Conservation (phyloP, 129 eudicot species). For the Flaveria ramosissima region DNA sequence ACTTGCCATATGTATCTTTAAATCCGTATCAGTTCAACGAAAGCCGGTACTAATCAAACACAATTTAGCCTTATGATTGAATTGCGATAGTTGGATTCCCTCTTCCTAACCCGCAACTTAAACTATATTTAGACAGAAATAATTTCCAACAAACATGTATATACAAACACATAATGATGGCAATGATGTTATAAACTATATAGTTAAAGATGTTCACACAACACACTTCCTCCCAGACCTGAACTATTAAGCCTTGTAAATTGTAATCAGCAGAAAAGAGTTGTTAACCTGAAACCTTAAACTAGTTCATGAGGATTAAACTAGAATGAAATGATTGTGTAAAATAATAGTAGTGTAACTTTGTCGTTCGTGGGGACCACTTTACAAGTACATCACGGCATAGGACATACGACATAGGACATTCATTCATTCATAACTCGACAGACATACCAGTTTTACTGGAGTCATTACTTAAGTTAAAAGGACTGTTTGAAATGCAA, state of each 20-base stretch:
- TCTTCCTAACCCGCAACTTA: not conserved
- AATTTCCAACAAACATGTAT: not conserved
- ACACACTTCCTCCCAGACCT: not conserved
- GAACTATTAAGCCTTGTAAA: not conserved
- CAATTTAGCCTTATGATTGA: too few relatives aligned
- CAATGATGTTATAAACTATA: not conserved
- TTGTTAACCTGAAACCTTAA: not conserved
- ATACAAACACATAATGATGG: not conserved
- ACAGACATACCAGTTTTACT: constrained; percentile 19
- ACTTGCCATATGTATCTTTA: not conserved
- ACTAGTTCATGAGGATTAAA: not conserved
- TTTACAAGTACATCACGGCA: constrained; percentile 36
- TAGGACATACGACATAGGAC: constrained; percentile 1
- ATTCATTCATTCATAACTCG: constrained; percentile 19
- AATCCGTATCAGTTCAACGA: too few relatives aligned
- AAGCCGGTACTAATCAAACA: too few relatives aligned
- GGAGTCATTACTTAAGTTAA: constrained; percentile 29
- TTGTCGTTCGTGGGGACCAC: constrained; percentile 20
- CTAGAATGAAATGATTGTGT: not conserved
- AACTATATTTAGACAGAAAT: not conserved
- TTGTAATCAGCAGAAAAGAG: not conserved
- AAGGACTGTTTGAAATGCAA: constrained; percentile 28
- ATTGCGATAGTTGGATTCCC: too few relatives aligned
- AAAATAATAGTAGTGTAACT: constrained; percentile 11
- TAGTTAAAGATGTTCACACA: not conserved